Evolutionary conservation across 345 rosid genomes (phyloP).

Genomic region (Citrus unshiu): DNA sequence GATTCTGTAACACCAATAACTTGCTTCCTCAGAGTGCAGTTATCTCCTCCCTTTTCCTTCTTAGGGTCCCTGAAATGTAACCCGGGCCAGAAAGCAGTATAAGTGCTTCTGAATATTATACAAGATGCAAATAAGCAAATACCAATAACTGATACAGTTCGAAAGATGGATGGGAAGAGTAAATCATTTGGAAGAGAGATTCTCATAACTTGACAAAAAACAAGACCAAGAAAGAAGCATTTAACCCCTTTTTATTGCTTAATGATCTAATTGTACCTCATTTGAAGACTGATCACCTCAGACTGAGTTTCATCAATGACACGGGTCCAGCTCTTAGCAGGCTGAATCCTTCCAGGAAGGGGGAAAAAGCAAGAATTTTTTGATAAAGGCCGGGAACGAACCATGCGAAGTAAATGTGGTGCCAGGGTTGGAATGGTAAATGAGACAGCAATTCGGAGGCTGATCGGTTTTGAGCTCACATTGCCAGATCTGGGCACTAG

Average conservation of each 20-base stretch:
- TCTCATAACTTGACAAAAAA: neutral
- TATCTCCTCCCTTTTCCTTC: conserved; percentile 22
- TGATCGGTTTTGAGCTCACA: conserved; percentile 38
- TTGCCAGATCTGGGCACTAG: conserved; percentile 43
- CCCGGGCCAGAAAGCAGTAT: conserved; percentile 7
- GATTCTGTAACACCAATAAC: conserved; percentile 49
- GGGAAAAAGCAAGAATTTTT: conserved; percentile 67
- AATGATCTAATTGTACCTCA: conserved; percentile 56
- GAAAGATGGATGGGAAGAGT: neutral
- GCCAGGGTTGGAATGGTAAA: conserved; percentile 60
- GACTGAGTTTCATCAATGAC: conserved; percentile 51
- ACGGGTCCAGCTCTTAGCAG: conserved; percentile 37
- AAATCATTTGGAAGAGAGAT: neutral
- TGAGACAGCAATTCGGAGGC: conserved; percentile 65
- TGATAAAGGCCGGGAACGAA: conserved; percentile 35
- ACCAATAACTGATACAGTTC: neutral
- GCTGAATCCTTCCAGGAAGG: conserved; percentile 38
- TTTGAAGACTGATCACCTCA: conserved; percentile 71
- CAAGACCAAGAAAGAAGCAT: neutral
- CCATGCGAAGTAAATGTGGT: conserved; percentile 50
- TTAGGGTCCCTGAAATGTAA: conserved; percentile 41
- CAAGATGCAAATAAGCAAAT: neutral
- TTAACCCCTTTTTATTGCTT: neutral
- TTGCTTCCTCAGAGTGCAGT: conserved; percentile 42
- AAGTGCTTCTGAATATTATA: neutral